Base-by-base conservation (phyloP, 2,329 filamentous ascomycete genomes). In the Xylariaceae sp. region DNA sequence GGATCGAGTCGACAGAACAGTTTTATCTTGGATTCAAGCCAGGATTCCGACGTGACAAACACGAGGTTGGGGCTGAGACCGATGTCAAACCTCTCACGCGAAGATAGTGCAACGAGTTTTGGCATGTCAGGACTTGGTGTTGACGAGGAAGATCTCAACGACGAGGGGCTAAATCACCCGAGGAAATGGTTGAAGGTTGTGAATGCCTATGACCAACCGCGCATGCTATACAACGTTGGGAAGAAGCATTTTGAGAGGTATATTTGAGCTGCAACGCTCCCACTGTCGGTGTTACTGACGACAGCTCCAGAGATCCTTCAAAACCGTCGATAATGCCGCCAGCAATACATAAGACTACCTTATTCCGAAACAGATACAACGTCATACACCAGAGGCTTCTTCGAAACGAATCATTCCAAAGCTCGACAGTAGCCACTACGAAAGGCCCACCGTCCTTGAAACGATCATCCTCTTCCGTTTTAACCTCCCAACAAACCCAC, bases 211-310 rank as follows among this genome's bases (percentile, higher is more conserved):
- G 87, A 95, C 7, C 93, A 97, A 71, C 95, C 95, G 3, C 83
- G 89, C 49, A 79, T 91, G 66, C 73, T 85, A 20, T 96, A 92
- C 71, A 92, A 93, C 65, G 81, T 87, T 19, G 76, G 78, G 7
- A 96, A 96, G 77, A 96, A 96, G 69, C 90, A 97, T 68, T 97
- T 98, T 70, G 91, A 98, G 67, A 86, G 81, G 88, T 89, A 67
- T 44, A 74, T 52, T 50, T 73, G n/a, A 18, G 32, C 16, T 16
- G 20, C 20, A 14, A 7, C 9, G 41, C n/a, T 44, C 19, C 10
- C 20, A 16, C 7, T 2, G 2, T 3, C 7, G 32, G 40, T 2
- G 12, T 40, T 18, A 7, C 37, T 67, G 26, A 66, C 37, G 19
- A 4, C 1, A 47, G 55, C 70, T 66, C 14, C 63, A 88, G 85